Base-by-base conservation (phyloP, 2,329 filamentous ascomycete genomes). In the Fusarium irregulare region DNA sequence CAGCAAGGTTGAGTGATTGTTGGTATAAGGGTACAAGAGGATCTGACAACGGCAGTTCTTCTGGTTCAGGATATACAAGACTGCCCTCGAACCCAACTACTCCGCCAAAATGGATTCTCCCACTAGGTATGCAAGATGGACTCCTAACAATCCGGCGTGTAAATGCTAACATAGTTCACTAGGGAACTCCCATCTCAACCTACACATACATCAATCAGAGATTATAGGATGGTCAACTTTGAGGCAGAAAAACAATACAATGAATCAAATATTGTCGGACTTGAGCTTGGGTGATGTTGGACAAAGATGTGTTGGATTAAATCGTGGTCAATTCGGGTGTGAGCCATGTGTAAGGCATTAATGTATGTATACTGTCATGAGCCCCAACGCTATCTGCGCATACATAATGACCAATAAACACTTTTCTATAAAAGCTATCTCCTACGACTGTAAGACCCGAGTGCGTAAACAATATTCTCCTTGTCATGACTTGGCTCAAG, bases 221-320 rank as follows among this genome's bases (percentile, higher is more conserved):
- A 37, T n/a, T n/a, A 18, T 37, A 11, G 10, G 18, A n/a, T 37
- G 3, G 18, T 37, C 18, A 37, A 37, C 3, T n/a, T 37, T 0
- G 18, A 6, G 18, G 18, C 34, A 37, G 18, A 37, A 12, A 6
- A 11, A n/a, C 10, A 37, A 37, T n/a, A 7, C 10, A 37, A 37
- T 12, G 18, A 4, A n/a, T 37, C 10, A 12, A 37, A n/a, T 0
- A 37, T 4, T 7, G 34, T 37, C 18, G 9, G 34, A 12, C 10
- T n/a, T n/a, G 34, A 37, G 34, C 18, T 37, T n/a, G 5, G 6
- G 34, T 37, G 6, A 12, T 11, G 18, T 37, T 2, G 16, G 5
- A 37, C 2, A 0, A 6, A 11, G 5, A 11, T 37, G 18, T n/a
- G 10, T 7, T n/a, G 34, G 4, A 4, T n/a, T 3, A 37, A n/a